Evolutionary conservation across 2,329 filamentous ascomycete genomes (phyloP), one percentile per base, ranked within the genome.

Genomic region (Phialocephala sp.): DNA sequence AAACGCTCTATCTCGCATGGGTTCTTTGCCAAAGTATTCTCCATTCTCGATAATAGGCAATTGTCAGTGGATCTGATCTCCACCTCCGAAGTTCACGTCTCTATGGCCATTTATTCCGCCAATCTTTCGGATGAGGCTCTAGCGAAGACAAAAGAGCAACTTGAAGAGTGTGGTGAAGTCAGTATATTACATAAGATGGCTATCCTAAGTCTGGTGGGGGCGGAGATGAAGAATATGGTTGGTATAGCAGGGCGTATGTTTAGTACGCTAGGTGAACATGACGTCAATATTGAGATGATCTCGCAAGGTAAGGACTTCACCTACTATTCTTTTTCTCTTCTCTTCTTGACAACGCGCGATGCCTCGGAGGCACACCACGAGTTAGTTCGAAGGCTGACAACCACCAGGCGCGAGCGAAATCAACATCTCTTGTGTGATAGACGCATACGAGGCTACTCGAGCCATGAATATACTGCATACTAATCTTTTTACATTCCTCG

Each of bases 281-380:
- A 92, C 73, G 89, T 99, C 76, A 99, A 99, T 77, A 93, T 99
- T 72, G 95, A 99, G 81, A 99, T 99, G 95, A 99, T 99, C 72
- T 97, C 93, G 27, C 95, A 99, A 82, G 95, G 95, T 94, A 84
- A 75, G 60, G 57, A 37, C n/a, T 41, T 22, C 62, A 35, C 2
- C 3, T n/a, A 32, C 50, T 54, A 6, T 18, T 14, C 1, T 15
- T 35, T 54, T 18, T 54, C 27, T 20, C 35, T 11, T n/a, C n/a
- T 35, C 22, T n/a, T 32, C n/a, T 24, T 20, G 24, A 22, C 14
- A 41, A 6, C 27, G 6, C 6, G 27, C 27, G 27, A 32, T 32
- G 27, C 27, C 27, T 32, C 27, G 6, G 27, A 1, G 18, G 18
- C 24, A 18, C n/a, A 4, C 11, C 3, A 18, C 1, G 12, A 24